Evolutionary conservation across 345 rosid genomes (phyloP).

Genomic region (Aethionema arabicum): DNA sequence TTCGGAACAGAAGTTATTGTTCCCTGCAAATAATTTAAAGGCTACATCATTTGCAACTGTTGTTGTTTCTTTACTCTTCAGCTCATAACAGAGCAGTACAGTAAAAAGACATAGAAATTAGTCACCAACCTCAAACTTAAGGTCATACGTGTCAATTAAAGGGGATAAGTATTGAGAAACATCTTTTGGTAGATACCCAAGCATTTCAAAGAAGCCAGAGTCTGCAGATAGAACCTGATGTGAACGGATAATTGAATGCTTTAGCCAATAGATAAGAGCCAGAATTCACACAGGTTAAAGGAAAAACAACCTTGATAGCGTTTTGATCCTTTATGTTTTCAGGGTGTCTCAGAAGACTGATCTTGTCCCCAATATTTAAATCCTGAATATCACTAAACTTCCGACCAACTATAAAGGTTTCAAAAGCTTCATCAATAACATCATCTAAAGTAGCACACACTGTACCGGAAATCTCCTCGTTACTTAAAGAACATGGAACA

Average conservation of each 20-base stretch:
- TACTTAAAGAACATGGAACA: constrained; percentile 30
- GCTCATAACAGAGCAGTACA: constrained; percentile 12
- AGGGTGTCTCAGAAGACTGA: constrained; percentile 70
- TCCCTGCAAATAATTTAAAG: constrained; percentile 55
- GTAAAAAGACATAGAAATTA: not conserved
- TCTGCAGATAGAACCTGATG: constrained; percentile 64
- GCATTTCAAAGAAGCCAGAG: constrained; percentile 44
- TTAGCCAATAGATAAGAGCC: constrained; percentile 6
- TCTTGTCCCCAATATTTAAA: constrained; percentile 43
- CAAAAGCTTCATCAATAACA: constrained; percentile 42
- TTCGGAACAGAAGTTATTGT: constrained; percentile 55
- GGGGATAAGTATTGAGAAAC: constrained; percentile 71
- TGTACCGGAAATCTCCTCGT: constrained; percentile 16
- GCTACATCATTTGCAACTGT: constrained; percentile 2
- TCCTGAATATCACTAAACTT: constrained; percentile 63
- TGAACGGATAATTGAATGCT: constrained; percentile 1
- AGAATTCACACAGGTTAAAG: constrained; percentile 16
- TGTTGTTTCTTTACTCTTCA: constrained; percentile 3
- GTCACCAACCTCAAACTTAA: constrained; percentile 63
- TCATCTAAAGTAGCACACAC: constrained; percentile 30
- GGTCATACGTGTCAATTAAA: constrained; percentile 52
- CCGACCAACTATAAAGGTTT: constrained; percentile 85
- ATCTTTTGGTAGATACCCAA: constrained; percentile 83
- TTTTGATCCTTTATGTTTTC: constrained; percentile 66
- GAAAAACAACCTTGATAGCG: constrained; percentile 64